phyloP scores from a whole-genome alignment of 2,329 filamentous ascomycete genomes.

The Nigrospora oryzae region DNA sequence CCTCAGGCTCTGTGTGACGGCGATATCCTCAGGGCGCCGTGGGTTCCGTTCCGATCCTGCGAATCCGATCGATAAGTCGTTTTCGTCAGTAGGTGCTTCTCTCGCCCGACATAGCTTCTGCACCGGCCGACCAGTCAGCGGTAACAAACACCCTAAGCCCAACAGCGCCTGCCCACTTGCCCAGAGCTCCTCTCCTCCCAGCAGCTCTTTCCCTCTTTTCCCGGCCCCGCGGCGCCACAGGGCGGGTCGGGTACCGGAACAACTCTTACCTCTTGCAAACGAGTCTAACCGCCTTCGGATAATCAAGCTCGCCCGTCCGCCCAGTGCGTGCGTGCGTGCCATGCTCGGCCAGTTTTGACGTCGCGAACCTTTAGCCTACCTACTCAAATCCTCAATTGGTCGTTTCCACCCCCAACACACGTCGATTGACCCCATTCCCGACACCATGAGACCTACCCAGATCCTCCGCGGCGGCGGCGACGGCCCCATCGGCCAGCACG shows the following conservation, averaged over 20 bases:
- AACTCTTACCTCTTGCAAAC: neutral
- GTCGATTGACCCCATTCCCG: slow-evolving; percentile 13
- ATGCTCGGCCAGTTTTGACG: slow-evolving; percentile 17
- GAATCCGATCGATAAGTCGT: too few relatives aligned
- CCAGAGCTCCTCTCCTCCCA: neutral
- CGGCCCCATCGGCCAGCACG: slow-evolving; percentile 31
- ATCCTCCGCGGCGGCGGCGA: slow-evolving; percentile 29
- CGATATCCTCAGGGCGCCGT: too few relatives aligned
- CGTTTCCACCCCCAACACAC: slow-evolving; percentile 7
- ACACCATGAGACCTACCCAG: slow-evolving; percentile 39
- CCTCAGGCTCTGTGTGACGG: too few relatives aligned
- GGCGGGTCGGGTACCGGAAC: neutral
- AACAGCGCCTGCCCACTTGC: neutral
- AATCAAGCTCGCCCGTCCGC: slow-evolving; percentile 1
- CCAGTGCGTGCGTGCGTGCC: neutral
- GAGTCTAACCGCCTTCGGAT: slow-evolving; percentile 9
- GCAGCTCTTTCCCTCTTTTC: neutral
- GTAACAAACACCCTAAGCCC: neutral
- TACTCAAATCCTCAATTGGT: slow-evolving; percentile 17
- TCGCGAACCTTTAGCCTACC: slow-evolving; percentile 14
- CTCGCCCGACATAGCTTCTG: too few relatives aligned
- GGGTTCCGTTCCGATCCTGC: too few relatives aligned
- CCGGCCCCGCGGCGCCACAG: too few relatives aligned
- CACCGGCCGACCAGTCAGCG: too few relatives aligned
- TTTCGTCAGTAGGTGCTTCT: too few relatives aligned